phyloP scores from a whole-genome alignment of 352 stramenopile species.

The Phytophthora tubulina region DNA sequence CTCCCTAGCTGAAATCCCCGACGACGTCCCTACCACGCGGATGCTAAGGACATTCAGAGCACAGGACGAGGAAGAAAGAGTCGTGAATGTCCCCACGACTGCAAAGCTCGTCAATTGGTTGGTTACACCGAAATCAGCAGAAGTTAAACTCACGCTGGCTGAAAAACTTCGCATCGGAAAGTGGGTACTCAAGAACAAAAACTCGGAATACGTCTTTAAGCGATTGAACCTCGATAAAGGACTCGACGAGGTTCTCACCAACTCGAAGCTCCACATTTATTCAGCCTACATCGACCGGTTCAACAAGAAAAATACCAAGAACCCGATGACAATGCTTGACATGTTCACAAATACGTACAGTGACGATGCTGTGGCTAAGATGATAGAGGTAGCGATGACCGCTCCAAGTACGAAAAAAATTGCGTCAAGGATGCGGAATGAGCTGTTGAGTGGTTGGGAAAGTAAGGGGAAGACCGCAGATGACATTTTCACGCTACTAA shows the following conservation, averaged over 20 bases:
- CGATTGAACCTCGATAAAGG: not conserved
- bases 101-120: conserved; percentile 4
- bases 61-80: not conserved
- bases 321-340: conserved; percentile 8
- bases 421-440: not conserved
- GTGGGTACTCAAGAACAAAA: conserved; percentile 6
- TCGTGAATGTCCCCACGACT: not conserved
- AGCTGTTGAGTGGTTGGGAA: not conserved
- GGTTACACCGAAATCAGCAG: not conserved
- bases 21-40: not conserved
- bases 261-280: conserved; percentile 12
- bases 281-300: conserved; percentile 1
- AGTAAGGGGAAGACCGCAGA: not conserved
- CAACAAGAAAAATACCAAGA: conserved; percentile 14
- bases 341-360: conserved; percentile 18
- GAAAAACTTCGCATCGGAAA: not conserved
- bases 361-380: conserved; percentile 1
- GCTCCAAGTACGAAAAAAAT: not conserved
- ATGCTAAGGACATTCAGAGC: not conserved
- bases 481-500: conserved; percentile 2
- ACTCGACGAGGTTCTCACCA: conserved; percentile 6
- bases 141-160: not conserved
- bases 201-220: conserved; percentile 1
- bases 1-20: not conserved
- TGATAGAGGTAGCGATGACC: not conserved